Conservation (phyloP, 192 early-diverging fungal species). For the Ramicandelaber brevisporus region DNA sequence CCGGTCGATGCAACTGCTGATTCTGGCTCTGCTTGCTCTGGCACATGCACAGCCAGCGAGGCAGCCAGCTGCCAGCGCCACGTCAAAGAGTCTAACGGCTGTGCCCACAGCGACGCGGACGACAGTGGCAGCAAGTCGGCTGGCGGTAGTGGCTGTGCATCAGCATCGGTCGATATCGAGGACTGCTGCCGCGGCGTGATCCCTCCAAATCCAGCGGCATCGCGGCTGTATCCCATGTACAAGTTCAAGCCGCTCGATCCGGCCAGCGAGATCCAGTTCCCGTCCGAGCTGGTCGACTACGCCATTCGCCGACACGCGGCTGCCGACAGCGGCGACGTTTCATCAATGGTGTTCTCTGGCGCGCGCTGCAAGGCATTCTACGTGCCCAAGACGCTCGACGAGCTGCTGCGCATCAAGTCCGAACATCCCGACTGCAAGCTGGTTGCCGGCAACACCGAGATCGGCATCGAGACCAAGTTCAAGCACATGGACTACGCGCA, state of each 20-base stretch:
- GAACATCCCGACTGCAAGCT: slow-evolving; percentile 42
- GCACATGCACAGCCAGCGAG: too few species aligned
- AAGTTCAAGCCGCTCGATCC: slow-evolving; percentile 32
- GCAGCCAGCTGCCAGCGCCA: too few species aligned
- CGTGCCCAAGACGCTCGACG: slow-evolving; percentile 23
- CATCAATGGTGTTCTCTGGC: slow-evolving; percentile 3
- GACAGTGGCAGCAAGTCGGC: too few species aligned
- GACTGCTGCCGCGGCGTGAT: too few species aligned
- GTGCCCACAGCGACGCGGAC: too few species aligned
- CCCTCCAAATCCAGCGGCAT: too few species aligned
- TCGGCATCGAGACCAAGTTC: slow-evolving; percentile 56
- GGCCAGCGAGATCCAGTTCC: slow-evolving; percentile 39
- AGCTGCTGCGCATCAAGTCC: slow-evolving; percentile 21
- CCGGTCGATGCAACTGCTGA: too few species aligned
- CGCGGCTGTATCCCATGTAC: too few species aligned
- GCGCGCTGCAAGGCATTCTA: slow-evolving; percentile 11
- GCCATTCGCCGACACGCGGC: slow-evolving; percentile 5
- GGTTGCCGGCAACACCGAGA: slow-evolving; percentile 57
- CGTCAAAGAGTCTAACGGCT: too few species aligned
- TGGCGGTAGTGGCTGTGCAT: too few species aligned
- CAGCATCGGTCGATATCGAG: too few species aligned
- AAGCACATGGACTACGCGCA: slow-evolving; percentile 36
- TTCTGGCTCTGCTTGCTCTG: too few species aligned
- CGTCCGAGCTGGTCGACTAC: slow-evolving; percentile 31
- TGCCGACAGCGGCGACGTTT: slow-evolving; percentile 5